Conservation (phyloP, 345 rosid species). For the Draba incana region DNA sequence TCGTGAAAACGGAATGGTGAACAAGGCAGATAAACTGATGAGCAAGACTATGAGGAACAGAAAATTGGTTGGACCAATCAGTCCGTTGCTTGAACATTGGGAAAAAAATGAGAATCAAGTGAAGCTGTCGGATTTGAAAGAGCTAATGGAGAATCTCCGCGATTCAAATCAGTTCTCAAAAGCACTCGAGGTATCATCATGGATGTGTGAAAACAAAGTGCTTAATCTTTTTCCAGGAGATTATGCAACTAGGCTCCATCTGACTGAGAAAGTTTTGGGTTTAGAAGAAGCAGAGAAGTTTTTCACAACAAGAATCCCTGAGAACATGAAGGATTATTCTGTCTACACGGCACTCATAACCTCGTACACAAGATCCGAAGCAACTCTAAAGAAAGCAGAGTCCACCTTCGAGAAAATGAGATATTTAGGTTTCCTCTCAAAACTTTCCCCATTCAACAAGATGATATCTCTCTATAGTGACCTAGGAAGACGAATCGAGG, state of each 20-base stretch:
- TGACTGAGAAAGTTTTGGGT: conserved; percentile 8
- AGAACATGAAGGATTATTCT: conserved; percentile 13
- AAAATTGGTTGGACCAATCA: background rate
- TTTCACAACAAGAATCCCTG: background rate
- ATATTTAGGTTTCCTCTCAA: background rate
- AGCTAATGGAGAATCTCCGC: conserved; percentile 6
- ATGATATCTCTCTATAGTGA: conserved; percentile 13
- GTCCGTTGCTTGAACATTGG: background rate
- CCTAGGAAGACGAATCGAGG: background rate
- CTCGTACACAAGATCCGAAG: background rate
- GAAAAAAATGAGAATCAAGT: background rate
- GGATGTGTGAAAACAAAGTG: background rate
- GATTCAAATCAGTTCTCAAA: conserved; percentile 1
- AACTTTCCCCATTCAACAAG: background rate
- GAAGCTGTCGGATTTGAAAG: background rate
- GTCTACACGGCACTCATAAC: background rate
- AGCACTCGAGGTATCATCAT: conserved; percentile 11
- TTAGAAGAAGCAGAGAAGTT: conserved; percentile 10
- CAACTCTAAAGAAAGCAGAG: background rate
- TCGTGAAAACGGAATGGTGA: conserved; percentile 8
- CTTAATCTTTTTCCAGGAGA: background rate
- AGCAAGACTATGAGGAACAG: background rate
- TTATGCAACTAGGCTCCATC: conserved; percentile 2
- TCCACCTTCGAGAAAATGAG: conserved; percentile 2
- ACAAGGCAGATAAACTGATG: background rate